Evolutionary conservation across 768 basidiomycete genomes (phyloP), one percentile per base, ranked within the genome.

Genomic region (Psilocybe cyanescens): DNA sequence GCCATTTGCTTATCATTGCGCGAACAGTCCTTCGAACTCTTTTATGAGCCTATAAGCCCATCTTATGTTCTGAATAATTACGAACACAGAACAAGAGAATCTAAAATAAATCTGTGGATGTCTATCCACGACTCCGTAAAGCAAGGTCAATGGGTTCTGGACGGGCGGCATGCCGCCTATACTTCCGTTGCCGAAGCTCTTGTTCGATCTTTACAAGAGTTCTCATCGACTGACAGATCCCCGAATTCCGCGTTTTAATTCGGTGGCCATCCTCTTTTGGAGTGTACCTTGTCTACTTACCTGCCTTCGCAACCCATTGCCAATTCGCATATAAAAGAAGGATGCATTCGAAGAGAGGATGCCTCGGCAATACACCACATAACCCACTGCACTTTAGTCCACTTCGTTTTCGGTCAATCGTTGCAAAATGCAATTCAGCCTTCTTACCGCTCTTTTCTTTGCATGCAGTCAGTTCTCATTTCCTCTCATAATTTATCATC

Each of bases 341-440:
- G 56, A 11, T 37, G 17, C 19, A n/a, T 54, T 57, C 33, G 30
- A 29, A 16, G 28, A 9, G 58, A 45, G 28, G 29, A 19, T 35
- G 31, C 35, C 16, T 54, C 54, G 41, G 62, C 54, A 11, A 55
- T 52, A 28, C 14, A 45, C 46, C 49, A 50, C 45, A 44, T 47
- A 44, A 46, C 57, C 16, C 35, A 24, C 46, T 47, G 16, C 53
- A 48, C 33, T 39, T 48, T 54, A 31, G 37, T 53, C 55, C 41
- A 54, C 41, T 63, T 30, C 31, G 46, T 46, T 31, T 24, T 41
- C 9, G 44, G 59, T 59, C 45, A 52, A 14, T 37, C 28, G 50
- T 56, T 48, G 44, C 63, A 66, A 65, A 62, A 76, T 76, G 75
- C 73, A 75, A 48, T 67, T 70, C 68, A 71, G 59, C 47, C 17